Evolutionary conservation across 768 basidiomycete genomes (phyloP), one percentile per base, ranked within the genome.

Genomic region (Rhodotorula graminis): DNA sequence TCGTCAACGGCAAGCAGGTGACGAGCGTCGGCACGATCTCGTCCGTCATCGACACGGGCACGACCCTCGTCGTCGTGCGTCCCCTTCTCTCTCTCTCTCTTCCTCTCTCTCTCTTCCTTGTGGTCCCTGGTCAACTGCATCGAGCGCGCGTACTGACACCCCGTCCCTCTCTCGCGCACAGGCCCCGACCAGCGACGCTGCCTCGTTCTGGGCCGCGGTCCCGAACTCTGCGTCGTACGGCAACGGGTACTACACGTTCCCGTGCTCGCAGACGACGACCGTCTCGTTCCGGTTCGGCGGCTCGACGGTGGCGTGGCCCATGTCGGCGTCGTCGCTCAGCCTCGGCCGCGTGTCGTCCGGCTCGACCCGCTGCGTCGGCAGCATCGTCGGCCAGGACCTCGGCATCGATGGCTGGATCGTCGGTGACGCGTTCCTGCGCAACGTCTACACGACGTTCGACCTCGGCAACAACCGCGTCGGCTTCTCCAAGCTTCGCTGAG

Each of bases 261-360:
- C 81, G 15, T 81, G 80, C 62, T n/a, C 72, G 29, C 65, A 42
- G 8, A 60, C 70, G 9, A 72, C 80, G 65, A 81, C 78, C 40
- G 81, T 88, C 33, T 82, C 84, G 0, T 77, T 89, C 67, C 80
- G 82, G 0, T 86, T 87, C 74, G 84, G 84, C 56, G 82, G 82
- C 37, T 23, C 44, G 19, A 49, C 57, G 15, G 82, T 81, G 42
- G 49, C 75, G 0, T 88, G 86, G 79, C 72, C 84, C 81, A 46
- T 46, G 44, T 46, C 44, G 44, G 80, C 85, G 71, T 78, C 80
- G 12, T 80, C 77, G 59, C 77, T 82, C 80, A 86, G 84, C 79
- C 79, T 86, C 21, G 86, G 85, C 11, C 77, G 74, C 5, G 64
- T 67, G 15, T 21, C 29, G 6, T 42, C 61, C 8, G 65, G 64